Evolutionary conservation across 495 filamentous ascomycete genomes (phyloP).

Genomic region (Chaetomium cochliodes): DNA sequence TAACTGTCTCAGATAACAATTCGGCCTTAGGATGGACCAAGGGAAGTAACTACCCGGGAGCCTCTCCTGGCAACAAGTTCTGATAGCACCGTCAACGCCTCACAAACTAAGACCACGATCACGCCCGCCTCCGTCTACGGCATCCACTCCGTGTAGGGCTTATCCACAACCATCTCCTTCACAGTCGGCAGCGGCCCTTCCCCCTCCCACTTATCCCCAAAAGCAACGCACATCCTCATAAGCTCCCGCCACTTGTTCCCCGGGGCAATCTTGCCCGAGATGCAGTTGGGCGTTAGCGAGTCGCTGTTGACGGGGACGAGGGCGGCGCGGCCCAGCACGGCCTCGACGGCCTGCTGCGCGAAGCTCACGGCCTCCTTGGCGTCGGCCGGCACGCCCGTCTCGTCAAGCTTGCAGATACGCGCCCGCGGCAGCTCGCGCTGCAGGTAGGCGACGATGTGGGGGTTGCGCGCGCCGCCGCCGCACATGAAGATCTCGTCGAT

Average conservation of each 20-base stretch:
- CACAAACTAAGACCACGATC: too few species aligned
- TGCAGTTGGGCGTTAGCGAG: not conserved
- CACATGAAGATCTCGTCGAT: constrained; percentile 5
- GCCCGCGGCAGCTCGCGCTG: not conserved
- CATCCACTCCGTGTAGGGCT: not conserved
- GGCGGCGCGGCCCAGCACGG: not conserved
- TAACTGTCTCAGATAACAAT: too few species aligned
- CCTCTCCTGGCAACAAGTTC: too few species aligned
- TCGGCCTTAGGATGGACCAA: too few species aligned
- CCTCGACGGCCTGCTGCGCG: constrained; percentile 4
- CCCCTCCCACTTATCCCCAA: not conserved
- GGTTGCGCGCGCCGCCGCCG: constrained; percentile 4
- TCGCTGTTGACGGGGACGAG: not conserved
- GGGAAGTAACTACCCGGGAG: too few species aligned
- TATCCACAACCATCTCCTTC: not conserved
- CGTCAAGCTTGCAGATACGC: not conserved
- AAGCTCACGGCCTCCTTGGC: constrained; percentile 6
- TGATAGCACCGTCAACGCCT: too few species aligned
- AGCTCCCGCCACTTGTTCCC: not conserved
- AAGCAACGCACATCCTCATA: not conserved
- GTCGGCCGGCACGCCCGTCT: constrained; percentile 6
- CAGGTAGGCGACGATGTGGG: not conserved
- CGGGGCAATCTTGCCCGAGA: not conserved
- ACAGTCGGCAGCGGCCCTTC: not conserved
- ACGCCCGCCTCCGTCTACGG: not conserved